Evolutionary conservation across 129 eudicot species (phyloP), one percentile per base, ranked within the genome.

Genomic region (Cynara cardunculus): DNA sequence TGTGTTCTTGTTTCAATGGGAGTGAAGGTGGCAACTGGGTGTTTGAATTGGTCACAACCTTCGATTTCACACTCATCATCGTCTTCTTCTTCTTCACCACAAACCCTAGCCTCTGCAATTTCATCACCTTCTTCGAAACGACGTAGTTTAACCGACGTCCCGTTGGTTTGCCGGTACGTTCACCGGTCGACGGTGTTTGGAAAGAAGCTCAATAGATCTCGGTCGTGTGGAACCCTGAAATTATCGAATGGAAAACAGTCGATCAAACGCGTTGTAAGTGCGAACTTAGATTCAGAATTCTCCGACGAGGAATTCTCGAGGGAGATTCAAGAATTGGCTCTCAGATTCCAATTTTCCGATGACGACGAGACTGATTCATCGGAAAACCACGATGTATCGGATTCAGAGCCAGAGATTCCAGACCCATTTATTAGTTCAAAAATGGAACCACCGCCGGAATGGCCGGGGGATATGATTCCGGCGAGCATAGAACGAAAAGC

Each of bases 401-500:
- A 68, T 21, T 39, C 79, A 25, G n/a, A 74, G 4, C 12, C 5
- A 18, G 69, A 2, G 0, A 65, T 25, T 64, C 21, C 25, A 28
- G 53, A 31, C 62, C 25, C 65, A 3, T 82, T 85, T 74, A 31
- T 39, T 26, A 34, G 11, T 3, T 59, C 66, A 1, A 5, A 8
- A 8, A 34, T 34, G 10, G 39, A 34, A 34, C 39, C 39, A 46
- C 76, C 80, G 27, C 82, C 82, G 0, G 79, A 83, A 18, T 89
- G 90, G 87, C 85, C 79, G 0, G 87, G 76, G 8, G 88, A 88
- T 77, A 80, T 90, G 27, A 85, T 88, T 70, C 84, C 89, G 4
- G 93, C 81, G 22, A 76, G 84, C 30, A 89, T 94, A 4, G 97
- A 94, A 82, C 31, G 90, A 75, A 94, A 85, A 82, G 99, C 99